Conservation (phyloP, 805 yeast species). For the Kluyveromyces starmeri region DNA sequence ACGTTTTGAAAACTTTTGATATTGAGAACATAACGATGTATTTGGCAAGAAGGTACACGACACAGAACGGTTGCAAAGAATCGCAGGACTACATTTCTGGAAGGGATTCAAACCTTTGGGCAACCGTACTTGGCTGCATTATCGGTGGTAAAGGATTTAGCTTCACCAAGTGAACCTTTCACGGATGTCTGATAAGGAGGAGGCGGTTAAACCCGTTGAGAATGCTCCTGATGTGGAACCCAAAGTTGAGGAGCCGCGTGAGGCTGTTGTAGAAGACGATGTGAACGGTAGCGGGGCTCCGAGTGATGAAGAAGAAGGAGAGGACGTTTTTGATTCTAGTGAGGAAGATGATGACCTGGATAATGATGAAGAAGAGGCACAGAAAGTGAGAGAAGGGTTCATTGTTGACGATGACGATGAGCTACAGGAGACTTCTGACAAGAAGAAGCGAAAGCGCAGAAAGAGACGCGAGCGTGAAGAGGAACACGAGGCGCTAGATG, state of each 20-base stretch:
- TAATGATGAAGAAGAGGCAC: slow-evolving; percentile 85
- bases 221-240: too few species aligned
- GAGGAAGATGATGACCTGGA: slow-evolving; percentile 83
- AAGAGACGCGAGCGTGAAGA: slow-evolving; percentile 38
- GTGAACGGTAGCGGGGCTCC: slow-evolving; percentile 32
- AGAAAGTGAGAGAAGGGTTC: slow-evolving; percentile 79
- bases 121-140: too few species aligned
- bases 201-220: too few species aligned
- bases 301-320: slow-evolving; percentile 38
- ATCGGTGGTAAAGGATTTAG: neutral
- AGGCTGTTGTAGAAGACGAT: slow-evolving; percentile 30
- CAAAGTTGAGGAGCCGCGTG: too few species aligned
- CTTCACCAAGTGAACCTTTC: neutral
- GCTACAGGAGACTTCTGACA: slow-evolving; percentile 42
- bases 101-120: too few species aligned
- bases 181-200: slow-evolving; percentile 5
- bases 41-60: too few species aligned
- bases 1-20: neutral
- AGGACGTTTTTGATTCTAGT: slow-evolving; percentile 58
- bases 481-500: slow-evolving; percentile 68
- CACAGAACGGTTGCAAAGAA: too few species aligned
- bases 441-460: slow-evolving; percentile 30
- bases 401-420: slow-evolving; percentile 88
- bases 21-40: too few species aligned
- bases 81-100: too few species aligned